phyloP scores from a whole-genome alignment of 202 grass and related monocot species.

The Elaeis oleifera region DNA sequence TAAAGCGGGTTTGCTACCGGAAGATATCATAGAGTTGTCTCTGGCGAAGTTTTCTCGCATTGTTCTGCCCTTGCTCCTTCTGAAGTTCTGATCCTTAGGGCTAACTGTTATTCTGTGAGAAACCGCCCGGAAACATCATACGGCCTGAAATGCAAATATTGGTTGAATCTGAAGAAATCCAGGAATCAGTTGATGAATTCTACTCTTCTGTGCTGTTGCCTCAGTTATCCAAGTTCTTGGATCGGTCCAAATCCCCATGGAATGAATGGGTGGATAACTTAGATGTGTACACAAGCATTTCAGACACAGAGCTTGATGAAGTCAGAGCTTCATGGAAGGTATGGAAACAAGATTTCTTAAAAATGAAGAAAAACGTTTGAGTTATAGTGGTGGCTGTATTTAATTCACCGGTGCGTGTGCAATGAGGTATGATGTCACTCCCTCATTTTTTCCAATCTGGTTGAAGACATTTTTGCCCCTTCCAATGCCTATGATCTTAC shows the following conservation, averaged over 20 bases:
- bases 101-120: slow-evolving; percentile 42
- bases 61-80: slow-evolving; percentile 84
- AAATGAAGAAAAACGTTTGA: slow-evolving; percentile 13
- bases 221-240: slow-evolving; percentile 59
- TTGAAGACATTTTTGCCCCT: no score
- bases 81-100: slow-evolving; percentile 72
- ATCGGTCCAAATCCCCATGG: slow-evolving; percentile 53
- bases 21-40: slow-evolving; percentile 65
- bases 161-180: slow-evolving; percentile 47
- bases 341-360: slow-evolving; percentile 61
- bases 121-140: slow-evolving; percentile 38
- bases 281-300: slow-evolving; percentile 48
- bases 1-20: slow-evolving; percentile 75
- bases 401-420: no score
- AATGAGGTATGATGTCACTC: no score
- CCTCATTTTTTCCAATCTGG: no score
- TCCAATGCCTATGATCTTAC: no score
- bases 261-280: slow-evolving; percentile 84
- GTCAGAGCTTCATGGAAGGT: slow-evolving; percentile 52
- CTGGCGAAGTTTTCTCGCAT: slow-evolving; percentile 81
- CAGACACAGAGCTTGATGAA: slow-evolving; percentile 56
- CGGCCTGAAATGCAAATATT: slow-evolving; percentile 62
- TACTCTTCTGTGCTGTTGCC: slow-evolving; percentile 55
- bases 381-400: no score
- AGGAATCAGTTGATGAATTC: slow-evolving; percentile 42